phyloP scores from a whole-genome alignment of 2,329 filamentous ascomycete species.

The Botrytis fragariae region DNA sequence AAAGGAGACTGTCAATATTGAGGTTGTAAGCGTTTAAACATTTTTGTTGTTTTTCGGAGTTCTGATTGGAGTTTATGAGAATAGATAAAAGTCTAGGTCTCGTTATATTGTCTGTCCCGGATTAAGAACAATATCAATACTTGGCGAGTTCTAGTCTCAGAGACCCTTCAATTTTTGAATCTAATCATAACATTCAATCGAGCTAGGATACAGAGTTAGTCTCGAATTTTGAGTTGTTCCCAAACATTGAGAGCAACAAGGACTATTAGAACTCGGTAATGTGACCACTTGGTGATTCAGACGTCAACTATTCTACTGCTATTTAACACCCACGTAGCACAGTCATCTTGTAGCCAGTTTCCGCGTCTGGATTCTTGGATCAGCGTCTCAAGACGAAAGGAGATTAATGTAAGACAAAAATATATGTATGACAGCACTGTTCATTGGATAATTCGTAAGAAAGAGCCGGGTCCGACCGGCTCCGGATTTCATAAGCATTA shows the following conservation, averaged over 20 bases:
- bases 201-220: neutral
- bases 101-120: neutral
- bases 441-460: neutral
- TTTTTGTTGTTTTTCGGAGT: neutral
- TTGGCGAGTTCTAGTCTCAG: too few species aligned
- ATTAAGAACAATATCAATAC: neutral
- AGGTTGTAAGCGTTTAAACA: neutral
- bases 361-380: neutral
- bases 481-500: neutral
- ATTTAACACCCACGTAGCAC: neutral
- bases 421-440: neutral
- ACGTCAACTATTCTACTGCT: neutral
- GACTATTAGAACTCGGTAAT: neutral
- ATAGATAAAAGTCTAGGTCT: neutral
- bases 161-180: neutral
- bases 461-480: constrained; percentile 10
- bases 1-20: neutral
- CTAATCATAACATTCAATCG: neutral
- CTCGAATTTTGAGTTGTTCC: neutral
- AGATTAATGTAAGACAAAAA: neutral
- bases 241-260: neutral
- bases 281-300: neutral
- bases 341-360: neutral
- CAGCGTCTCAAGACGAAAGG: neutral
- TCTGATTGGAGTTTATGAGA: neutral